These are phyloP conservation scores for Akebia trifoliata DNA, from an alignment of 164 flowering plant genomes.

Conservation along the genomic window DNA sequence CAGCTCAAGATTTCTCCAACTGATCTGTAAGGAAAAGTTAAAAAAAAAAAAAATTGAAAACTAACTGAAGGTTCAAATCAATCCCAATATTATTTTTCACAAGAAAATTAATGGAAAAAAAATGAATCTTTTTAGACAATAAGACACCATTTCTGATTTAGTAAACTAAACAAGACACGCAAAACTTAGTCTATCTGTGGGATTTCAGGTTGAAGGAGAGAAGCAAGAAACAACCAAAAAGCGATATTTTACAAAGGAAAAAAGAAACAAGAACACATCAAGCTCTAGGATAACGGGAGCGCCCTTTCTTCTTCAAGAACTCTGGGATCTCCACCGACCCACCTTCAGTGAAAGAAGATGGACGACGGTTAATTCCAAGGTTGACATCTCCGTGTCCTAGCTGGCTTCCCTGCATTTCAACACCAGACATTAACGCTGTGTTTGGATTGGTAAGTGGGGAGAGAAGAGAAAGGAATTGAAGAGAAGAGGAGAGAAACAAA, in stretches of 20 bases:
- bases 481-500: no score
- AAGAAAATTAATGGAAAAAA: not conserved
- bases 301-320: slow-evolving; percentile 88
- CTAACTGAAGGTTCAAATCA: not conserved
- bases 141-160: slow-evolving; percentile 1
- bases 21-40: not conserved
- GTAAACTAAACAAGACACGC: not conserved
- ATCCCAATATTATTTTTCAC: slow-evolving; percentile 2
- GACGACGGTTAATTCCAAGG: slow-evolving; percentile 19
- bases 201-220: not conserved
- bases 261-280: slow-evolving; percentile 23
- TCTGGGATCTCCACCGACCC: slow-evolving; percentile 82
- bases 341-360: slow-evolving; percentile 21
- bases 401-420: slow-evolving; percentile 18
- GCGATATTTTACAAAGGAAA: slow-evolving; percentile 13
- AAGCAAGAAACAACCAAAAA: not conserved
- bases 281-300: slow-evolving; percentile 82
- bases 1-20: no score
- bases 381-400: slow-evolving; percentile 15
- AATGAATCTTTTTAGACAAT: not conserved
- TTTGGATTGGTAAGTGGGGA: no score
- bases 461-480: no score
- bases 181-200: not conserved
- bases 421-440: no score
- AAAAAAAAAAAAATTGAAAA: not conserved